Evolutionary conservation across 2,329 filamentous ascomycete species (phyloP).

Genomic region (Phaeosphaeria sp.): DNA sequence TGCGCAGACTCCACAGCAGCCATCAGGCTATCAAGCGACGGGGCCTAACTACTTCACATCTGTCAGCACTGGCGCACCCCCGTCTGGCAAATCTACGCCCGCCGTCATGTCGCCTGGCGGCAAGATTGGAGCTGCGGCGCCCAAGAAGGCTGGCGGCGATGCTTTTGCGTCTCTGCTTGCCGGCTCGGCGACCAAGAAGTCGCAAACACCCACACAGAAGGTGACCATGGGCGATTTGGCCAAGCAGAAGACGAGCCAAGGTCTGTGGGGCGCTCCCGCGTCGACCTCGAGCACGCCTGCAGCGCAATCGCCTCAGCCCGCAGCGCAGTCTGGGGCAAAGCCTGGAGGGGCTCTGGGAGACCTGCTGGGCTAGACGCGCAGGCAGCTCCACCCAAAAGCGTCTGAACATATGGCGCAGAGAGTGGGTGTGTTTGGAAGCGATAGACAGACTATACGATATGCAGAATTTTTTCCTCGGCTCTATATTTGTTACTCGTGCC

Average conservation of each 20-base stretch:
- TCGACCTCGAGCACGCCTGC: constrained; percentile 44
- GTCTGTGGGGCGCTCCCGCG: constrained; percentile 84
- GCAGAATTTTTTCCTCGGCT: not conserved
- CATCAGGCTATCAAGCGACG: constrained; percentile 73
- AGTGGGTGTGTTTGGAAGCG: not conserved
- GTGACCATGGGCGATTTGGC: constrained; percentile 91
- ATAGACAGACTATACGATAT: not conserved
- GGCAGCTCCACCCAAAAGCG: not conserved
- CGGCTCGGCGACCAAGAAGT: constrained; percentile 78
- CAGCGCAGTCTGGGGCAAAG: constrained; percentile 43
- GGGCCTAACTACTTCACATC: constrained; percentile 97
- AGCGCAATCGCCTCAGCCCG: constrained; percentile 32
- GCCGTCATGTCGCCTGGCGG: constrained; percentile 49
- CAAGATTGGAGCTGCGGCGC: constrained; percentile 48
- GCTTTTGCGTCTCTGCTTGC: constrained; percentile 90
- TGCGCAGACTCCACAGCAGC: constrained; percentile 63
- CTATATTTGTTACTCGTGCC: not conserved
- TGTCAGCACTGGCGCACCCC: constrained; percentile 57
- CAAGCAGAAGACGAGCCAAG: constrained; percentile 96
- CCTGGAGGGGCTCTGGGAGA: constrained; percentile 46
- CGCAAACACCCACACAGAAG: constrained; percentile 63
- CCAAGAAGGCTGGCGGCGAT: constrained; percentile 70
- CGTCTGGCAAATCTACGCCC: constrained; percentile 51
- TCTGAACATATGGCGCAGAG: not conserved
- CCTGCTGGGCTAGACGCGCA: constrained; percentile 27